Evolutionary conservation across 345 rosid species (phyloP).

Genomic region (Gossypium thurberi): DNA sequence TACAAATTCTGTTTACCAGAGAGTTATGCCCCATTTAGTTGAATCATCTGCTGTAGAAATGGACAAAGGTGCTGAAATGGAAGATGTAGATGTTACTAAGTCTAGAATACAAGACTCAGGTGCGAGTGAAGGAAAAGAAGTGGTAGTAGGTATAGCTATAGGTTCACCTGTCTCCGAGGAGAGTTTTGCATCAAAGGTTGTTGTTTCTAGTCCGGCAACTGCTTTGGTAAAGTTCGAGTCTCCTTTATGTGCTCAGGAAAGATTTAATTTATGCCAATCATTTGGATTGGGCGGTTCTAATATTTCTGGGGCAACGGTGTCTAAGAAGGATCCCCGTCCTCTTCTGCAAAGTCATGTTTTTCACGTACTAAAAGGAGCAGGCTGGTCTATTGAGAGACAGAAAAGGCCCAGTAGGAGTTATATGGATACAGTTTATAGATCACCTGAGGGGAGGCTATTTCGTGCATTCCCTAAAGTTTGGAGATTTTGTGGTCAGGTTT

Average conservation of each 20-base stretch:
- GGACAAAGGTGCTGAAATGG: constrained; percentile 22
- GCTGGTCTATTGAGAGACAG: constrained; percentile 63
- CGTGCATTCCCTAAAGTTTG: constrained; percentile 78
- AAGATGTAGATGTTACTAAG: constrained; percentile 27
- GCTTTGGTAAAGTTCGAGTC: constrained; percentile 27
- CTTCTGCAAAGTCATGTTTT: constrained; percentile 52
- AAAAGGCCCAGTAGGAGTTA: constrained; percentile 50
- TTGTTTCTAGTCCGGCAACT: constrained; percentile 32
- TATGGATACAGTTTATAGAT: constrained; percentile 44
- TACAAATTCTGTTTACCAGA: constrained; percentile 26
- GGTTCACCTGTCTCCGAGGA: constrained; percentile 80
- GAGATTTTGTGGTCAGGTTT: constrained; percentile 53
- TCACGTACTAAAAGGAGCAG: constrained; percentile 44
- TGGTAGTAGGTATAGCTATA: constrained; percentile 34
- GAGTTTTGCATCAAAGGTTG: constrained; percentile 45
- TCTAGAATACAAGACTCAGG: constrained; percentile 20
- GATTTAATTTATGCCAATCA: constrained; percentile 25
- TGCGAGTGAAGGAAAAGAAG: constrained; percentile 29
- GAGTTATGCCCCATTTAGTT: constrained; percentile 39
- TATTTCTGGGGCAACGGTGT: constrained; percentile 29
- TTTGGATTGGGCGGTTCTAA: constrained; percentile 16
- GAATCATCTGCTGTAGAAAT: constrained; percentile 45
- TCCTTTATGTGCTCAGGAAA: constrained; percentile 25
- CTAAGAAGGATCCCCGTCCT: constrained; percentile 61
- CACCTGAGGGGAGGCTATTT: constrained; percentile 57